phyloP scores from a whole-genome alignment of 2,329 filamentous ascomycete species.

The Penicillium sp. region DNA sequence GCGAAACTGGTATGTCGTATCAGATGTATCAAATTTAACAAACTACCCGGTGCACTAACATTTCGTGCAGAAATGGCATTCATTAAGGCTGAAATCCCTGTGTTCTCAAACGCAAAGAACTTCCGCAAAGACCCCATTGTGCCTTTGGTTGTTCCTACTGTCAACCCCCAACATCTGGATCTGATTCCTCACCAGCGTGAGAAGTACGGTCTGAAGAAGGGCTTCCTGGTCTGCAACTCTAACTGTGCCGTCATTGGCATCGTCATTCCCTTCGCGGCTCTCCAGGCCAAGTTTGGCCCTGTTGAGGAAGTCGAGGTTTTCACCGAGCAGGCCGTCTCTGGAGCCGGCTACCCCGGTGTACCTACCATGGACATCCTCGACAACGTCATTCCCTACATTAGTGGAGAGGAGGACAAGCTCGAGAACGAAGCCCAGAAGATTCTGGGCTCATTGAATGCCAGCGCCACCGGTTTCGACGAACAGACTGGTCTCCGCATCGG shows the following conservation, averaged over 20 bases:
- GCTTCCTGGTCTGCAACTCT: conserved; percentile 95
- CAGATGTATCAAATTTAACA: background rate
- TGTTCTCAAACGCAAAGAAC: conserved; percentile 98
- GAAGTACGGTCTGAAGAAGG: conserved; percentile 70
- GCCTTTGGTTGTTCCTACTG: conserved; percentile 89
- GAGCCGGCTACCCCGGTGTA: conserved; percentile 67
- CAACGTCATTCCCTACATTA: conserved; percentile 92
- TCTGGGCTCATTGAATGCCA: conserved; percentile 69
- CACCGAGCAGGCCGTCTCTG: conserved; percentile 91
- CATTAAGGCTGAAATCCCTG: conserved; percentile 78
- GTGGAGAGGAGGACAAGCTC: conserved; percentile 92
- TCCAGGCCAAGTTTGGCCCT: conserved; percentile 83
- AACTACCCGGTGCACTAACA: background rate
- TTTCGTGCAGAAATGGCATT: conserved; percentile 74
- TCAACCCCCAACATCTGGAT: conserved; percentile 83
- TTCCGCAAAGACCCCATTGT: conserved; percentile 87
- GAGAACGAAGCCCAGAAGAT: conserved; percentile 96
- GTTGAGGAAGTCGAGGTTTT: conserved; percentile 75
- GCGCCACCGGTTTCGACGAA: conserved; percentile 72
- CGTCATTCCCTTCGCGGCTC: conserved; percentile 88
- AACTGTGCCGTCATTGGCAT: conserved; percentile 97
- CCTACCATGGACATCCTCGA: conserved; percentile 94
- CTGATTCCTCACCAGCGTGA: conserved; percentile 85
- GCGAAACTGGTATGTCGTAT: conserved; percentile 70
- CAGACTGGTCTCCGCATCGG: conserved; percentile 73